phyloP scores from a whole-genome alignment of 768 basidiomycete genomes.

The Mycena vulgaris region DNA sequence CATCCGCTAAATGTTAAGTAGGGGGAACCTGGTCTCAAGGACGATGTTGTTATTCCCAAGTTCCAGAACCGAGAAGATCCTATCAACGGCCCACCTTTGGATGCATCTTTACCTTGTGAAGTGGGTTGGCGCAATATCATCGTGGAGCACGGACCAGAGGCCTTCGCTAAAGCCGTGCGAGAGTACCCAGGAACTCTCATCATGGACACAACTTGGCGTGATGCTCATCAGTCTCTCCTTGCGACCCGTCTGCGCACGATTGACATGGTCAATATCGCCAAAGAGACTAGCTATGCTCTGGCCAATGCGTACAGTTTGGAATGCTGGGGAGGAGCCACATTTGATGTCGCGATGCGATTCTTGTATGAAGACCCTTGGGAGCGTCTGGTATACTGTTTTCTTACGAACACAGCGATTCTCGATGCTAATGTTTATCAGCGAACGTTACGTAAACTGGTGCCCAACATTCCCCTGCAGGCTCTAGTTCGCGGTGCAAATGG shows the following conservation, averaged over 20 bases:
- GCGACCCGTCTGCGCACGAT: constrained; percentile 96
- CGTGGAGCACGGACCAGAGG: constrained; percentile 97
- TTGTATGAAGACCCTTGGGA: constrained; percentile 99
- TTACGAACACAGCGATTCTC: not conserved
- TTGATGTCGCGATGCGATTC: constrained; percentile 99
- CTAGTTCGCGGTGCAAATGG: constrained; percentile 99
- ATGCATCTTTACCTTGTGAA: constrained; percentile 87
- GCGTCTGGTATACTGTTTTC: constrained; percentile 76
- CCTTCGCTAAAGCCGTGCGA: constrained; percentile 97
- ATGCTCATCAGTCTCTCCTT: constrained; percentile 97
- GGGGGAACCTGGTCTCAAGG: constrained; percentile 95
- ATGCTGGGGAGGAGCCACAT: constrained; percentile 99
- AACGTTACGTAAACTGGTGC: constrained; percentile 93
- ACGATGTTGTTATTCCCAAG: constrained; percentile 87
- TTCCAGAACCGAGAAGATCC: constrained; percentile 86
- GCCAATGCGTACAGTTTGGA: constrained; percentile 97
- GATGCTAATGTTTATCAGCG: constrained; percentile 65
- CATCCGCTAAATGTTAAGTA: constrained; percentile 39
- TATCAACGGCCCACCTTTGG: constrained; percentile 75
- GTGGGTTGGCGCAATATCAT: constrained; percentile 99
- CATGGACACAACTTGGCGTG: constrained; percentile 99
- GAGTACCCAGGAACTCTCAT: constrained; percentile 96
- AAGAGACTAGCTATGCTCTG: constrained; percentile 95
- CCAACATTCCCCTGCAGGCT: constrained; percentile 98
- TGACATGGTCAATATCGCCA: constrained; percentile 99